Percentiles rank a stretch among this genome's conserved stretches.
phyloP scores from a whole-genome alignment of 257 asterid genomes.

The Paulownia fortunei region DNA sequence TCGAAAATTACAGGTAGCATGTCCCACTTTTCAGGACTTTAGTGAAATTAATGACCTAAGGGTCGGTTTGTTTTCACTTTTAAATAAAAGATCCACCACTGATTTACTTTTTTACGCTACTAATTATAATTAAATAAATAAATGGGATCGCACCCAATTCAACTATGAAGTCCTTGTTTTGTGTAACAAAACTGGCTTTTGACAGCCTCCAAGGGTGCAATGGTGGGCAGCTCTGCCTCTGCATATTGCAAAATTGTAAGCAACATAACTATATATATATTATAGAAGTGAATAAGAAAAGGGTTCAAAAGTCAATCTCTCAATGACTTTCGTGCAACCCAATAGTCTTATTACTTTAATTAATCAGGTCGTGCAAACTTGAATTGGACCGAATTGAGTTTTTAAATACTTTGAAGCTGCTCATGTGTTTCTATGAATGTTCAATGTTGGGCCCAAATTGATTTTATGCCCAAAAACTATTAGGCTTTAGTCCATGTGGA shows the following conservation, averaged over 20 bases:
- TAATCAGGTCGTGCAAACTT: background rate
- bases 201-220: constrained; percentile 1
- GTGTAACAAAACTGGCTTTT: constrained; percentile 4
- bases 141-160: background rate
- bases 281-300: background rate
- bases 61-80: too few species aligned
- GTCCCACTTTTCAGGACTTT: background rate
- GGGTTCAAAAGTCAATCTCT: background rate
- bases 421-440: too few species aligned
- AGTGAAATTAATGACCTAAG: too few species aligned
- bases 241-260: background rate
- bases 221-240: background rate
- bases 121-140: background rate
- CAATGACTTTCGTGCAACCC: too few species aligned
- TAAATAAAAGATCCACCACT: background rate
- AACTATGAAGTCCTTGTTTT: background rate
- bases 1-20: too few species aligned
- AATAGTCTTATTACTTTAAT: too few species aligned
- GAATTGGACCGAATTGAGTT: background rate
- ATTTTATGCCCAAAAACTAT: background rate
- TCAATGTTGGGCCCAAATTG: background rate
- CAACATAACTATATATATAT: too few species aligned
- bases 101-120: background rate
- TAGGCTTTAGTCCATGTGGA: background rate
- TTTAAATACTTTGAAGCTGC: too few species aligned